Evolutionary conservation across 2,329 filamentous ascomycete genomes (phyloP), one percentile per base, ranked within the genome.

Genomic region (Teratosphaeria pseudoeucalypti): DNA sequence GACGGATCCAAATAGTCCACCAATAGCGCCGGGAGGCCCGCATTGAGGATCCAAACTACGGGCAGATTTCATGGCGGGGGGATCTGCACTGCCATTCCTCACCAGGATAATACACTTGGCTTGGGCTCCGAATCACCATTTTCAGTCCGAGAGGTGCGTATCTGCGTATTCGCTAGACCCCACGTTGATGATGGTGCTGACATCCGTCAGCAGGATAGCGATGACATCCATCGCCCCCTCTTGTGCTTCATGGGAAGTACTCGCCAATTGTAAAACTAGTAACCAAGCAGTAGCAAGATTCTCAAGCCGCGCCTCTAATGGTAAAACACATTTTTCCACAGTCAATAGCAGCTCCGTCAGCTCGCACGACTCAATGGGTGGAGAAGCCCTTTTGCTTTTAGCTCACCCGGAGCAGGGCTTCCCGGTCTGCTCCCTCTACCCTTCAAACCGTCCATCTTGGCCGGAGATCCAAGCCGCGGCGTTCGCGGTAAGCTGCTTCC

Each of bases 401-500:
- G 43, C 43, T 68, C 67, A 0, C 64, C 63, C 43, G 63, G 62
- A 47, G 65, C 63, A 12, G 69, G 69, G 60, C 67, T 70, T 3
- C 39, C 61, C 52, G 57, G 60, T 47, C 61, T 60, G 27, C 58
- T 62, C 5, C 49, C 58, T 43, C 54, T 53, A 7, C 57, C 59
- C 12, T 53, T 34, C 5, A 54, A 11, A 6, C 60, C 66, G 16
- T 63, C 65, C 47, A 65, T 59, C 58, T 71, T 69, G 64, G 72
- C 66, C 34, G 68, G 68, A 59, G 65, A 68, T 0, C 67, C 68
- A 52, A 73, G 34, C 12, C 72, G 58, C 5, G 73, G 73, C 60
- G 67, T 73, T 23, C 73, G 61, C 1, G 74, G 73, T 34, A 74
- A 69, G 63, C 71, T 73, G 14, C 64, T 67, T 9, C 68, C 70